phyloP scores from a whole-genome alignment of 164 flowering plant genomes.

The Nymphaea colorata region DNA sequence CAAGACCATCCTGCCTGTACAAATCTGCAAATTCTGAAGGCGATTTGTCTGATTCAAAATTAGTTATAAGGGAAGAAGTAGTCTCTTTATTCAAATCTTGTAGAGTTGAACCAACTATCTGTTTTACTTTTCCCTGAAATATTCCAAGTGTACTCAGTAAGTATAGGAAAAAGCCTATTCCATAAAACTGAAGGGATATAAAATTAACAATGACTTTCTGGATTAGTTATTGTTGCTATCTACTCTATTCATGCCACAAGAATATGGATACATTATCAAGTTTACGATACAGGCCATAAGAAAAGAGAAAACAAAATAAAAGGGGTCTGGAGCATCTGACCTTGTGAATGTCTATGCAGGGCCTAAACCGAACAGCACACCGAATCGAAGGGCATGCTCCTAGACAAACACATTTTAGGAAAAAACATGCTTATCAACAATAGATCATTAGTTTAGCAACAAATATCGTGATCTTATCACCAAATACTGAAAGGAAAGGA shows the following conservation, averaged over 20 bases:
- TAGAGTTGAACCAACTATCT: slow-evolving; percentile 97
- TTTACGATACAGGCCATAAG: background rate
- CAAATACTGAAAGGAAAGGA: too few relatives aligned
- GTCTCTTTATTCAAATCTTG: slow-evolving; percentile 43
- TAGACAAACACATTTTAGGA: background rate
- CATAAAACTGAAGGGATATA: background rate
- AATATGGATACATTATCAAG: background rate
- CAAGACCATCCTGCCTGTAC: slow-evolving; percentile 69
- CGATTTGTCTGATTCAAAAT: slow-evolving; percentile 86
- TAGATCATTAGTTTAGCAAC: too few relatives aligned
- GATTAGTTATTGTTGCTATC: background rate
- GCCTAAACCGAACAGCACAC: slow-evolving; percentile 68
- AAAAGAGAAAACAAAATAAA: background rate
- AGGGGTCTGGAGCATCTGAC: slow-evolving; percentile 16
- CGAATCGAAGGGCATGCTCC: slow-evolving; percentile 18
- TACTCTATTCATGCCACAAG: background rate
- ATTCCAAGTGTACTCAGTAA: slow-evolving; percentile 2
- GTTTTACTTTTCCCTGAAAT: slow-evolving; percentile 93
- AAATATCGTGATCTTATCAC: too few relatives aligned
- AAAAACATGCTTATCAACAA: too few relatives aligned
- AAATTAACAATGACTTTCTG: background rate
- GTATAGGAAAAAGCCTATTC: background rate
- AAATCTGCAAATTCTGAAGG: slow-evolving; percentile 75
- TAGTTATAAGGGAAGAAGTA: slow-evolving; percentile 52
- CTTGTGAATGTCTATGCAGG: slow-evolving; percentile 97